These are phyloP conservation scores for Soucietia sequanensis DNA, from an alignment of 805 yeast genomes.

Conservation along the genomic window DNA sequence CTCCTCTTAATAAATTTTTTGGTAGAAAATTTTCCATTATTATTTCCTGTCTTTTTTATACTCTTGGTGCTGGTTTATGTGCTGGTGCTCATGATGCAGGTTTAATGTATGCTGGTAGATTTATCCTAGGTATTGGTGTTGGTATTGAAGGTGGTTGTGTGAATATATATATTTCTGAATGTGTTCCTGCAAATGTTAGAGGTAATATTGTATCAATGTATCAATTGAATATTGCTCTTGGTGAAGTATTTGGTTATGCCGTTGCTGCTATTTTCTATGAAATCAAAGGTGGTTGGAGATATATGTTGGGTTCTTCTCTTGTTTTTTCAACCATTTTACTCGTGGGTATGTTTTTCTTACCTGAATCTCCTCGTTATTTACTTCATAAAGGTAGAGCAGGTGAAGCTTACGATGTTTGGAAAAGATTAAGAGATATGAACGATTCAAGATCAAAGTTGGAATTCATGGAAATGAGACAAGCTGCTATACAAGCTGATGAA, in stretches of 20 bases:
- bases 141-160: constrained; percentile 69
- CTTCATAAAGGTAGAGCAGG: constrained; percentile 51
- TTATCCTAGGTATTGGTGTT: constrained; percentile 60
- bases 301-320: constrained; percentile 62
- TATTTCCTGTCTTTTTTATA: constrained; percentile 57
- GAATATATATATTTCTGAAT: constrained; percentile 61
- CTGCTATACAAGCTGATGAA: constrained; percentile 47
- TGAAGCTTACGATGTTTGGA: constrained; percentile 56
- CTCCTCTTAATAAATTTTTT: constrained; percentile 53
- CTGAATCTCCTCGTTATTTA: constrained; percentile 63
- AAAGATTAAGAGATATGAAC: constrained; percentile 48
- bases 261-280: constrained; percentile 60
- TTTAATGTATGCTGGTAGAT: constrained; percentile 51
- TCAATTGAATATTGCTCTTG: constrained; percentile 64
- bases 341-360: constrained; percentile 51
- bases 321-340: constrained; percentile 54
- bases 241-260: constrained; percentile 65
- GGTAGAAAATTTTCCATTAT: constrained; percentile 59
- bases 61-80: constrained; percentile 59
- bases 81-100: constrained; percentile 46
- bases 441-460: constrained; percentile 47
- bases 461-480: constrained; percentile 56
- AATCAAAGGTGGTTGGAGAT: constrained; percentile 62
- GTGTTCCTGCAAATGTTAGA: constrained; percentile 55
- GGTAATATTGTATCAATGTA: constrained; percentile 62